Conservation (phyloP, 352 stramenopile genomes). For the Globisporangium cederbergense region DNA sequence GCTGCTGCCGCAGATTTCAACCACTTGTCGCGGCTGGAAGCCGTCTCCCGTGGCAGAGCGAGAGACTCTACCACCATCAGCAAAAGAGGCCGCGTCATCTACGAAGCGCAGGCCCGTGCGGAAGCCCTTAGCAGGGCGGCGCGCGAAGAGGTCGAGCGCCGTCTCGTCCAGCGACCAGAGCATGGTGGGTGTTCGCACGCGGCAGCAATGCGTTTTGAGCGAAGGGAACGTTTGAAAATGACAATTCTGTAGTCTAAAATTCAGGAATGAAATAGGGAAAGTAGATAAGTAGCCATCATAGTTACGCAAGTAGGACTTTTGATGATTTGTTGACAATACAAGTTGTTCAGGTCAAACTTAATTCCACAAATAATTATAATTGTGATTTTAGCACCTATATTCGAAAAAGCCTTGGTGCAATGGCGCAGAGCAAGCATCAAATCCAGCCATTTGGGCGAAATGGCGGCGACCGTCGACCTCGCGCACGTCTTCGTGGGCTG, state of each 20-base stretch:
- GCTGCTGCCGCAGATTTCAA: constrained; percentile 50
- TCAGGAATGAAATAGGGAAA: background rate
- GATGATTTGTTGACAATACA: too few species aligned
- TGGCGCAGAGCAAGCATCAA: constrained; percentile 2
- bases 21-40: constrained; percentile 51
- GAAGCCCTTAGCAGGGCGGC: constrained; percentile 47
- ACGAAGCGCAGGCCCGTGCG: constrained; percentile 50
- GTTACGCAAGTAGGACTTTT: too few species aligned
- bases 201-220: background rate
- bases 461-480: constrained; percentile 23
- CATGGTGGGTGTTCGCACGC: background rate
- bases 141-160: constrained; percentile 70
- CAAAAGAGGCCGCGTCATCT: constrained; percentile 32
- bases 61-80: background rate
- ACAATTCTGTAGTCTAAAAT: background rate
- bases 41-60: constrained; percentile 23
- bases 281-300: too few species aligned
- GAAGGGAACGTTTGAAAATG: background rate
- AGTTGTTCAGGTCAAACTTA: too few species aligned
- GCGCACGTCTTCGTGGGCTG: constrained; percentile 51
- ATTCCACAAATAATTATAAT: too few species aligned
- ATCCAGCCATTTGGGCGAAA: background rate
- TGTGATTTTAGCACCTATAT: too few species aligned
- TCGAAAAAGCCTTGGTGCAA: background rate
- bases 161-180: constrained; percentile 56